Conservation (phyloP, 352 stramenopile genomes). For the Plasmopara viticola region DNA sequence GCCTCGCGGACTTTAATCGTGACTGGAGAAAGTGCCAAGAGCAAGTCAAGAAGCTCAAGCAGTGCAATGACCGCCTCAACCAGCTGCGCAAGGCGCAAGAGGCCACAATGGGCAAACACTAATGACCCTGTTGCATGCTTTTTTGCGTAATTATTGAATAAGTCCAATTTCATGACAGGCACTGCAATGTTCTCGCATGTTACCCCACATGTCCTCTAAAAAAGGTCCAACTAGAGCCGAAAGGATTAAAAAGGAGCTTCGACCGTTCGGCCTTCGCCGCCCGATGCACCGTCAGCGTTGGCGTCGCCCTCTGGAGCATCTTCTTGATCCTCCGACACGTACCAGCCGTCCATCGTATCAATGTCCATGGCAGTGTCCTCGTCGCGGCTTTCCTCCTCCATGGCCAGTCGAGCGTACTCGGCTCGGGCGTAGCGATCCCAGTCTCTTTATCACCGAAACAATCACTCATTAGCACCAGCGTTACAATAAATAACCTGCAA, state of each 20-base stretch:
- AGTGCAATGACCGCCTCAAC: constrained; percentile 68
- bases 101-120: constrained; percentile 2
- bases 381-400: constrained; percentile 94
- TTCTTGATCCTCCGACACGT: constrained; percentile 79
- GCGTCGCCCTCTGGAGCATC: constrained; percentile 27
- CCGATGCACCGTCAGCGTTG: constrained; percentile 8
- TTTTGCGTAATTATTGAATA: not conserved
- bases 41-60: constrained; percentile 70
- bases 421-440: constrained; percentile 97
- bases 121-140: not conserved
- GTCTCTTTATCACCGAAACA: constrained; percentile 50
- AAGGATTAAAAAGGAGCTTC: constrained; percentile 63
- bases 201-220: constrained; percentile 20
- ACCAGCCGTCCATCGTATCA: constrained; percentile 86
- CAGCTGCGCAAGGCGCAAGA: constrained; percentile 43
- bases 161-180: constrained; percentile 2
- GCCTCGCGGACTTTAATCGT: constrained; percentile 68
- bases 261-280: constrained; percentile 44
- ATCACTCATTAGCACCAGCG: constrained; percentile 5
- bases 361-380: constrained; percentile 86
- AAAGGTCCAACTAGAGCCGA: constrained; percentile 18
- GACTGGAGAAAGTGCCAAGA: constrained; percentile 85
- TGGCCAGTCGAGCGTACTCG: constrained; percentile 95
- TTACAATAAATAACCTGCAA: not conserved
- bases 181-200: not conserved